Evolutionary conservation across 208 protist species (phyloP).

Genomic region (Leishmania tarentolae): DNA sequence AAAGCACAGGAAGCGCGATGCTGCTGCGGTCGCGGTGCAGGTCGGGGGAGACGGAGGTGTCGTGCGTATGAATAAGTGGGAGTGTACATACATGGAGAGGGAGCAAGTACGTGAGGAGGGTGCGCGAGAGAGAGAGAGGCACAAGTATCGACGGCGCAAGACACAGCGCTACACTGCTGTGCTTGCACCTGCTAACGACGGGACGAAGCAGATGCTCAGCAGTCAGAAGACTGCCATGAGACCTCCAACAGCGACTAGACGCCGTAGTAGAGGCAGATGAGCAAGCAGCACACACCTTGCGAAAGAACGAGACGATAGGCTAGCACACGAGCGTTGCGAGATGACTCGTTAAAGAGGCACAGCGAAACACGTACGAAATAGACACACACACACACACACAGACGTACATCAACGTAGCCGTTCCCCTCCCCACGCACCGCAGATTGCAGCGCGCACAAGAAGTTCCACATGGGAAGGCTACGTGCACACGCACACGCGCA

Average conservation of each 20-base stretch:
- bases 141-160: too few species aligned
- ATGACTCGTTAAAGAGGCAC: not conserved
- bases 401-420: too few species aligned
- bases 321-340: not conserved
- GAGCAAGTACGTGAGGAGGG: not conserved
- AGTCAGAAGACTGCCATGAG: not conserved
- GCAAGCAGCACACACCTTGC: not conserved
- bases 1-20: not conserved
- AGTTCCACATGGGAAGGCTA: not conserved
- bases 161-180: not conserved
- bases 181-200: not conserved
- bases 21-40: not conserved
- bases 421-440: too few species aligned
- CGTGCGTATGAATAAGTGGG: not conserved
- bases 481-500: not conserved
- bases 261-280: not conserved
- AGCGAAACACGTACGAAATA: not conserved
- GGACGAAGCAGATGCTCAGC: not conserved
- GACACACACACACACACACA: not conserved
- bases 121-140: not conserved
- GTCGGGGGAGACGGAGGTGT: not conserved
- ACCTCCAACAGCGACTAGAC: not conserved
- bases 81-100: not conserved
- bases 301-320: not conserved
- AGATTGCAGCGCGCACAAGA: too few species aligned